These are phyloP conservation scores for Lachancea fermentati DNA, from an alignment of 805 yeast species.

Conservation along the genomic window DNA sequence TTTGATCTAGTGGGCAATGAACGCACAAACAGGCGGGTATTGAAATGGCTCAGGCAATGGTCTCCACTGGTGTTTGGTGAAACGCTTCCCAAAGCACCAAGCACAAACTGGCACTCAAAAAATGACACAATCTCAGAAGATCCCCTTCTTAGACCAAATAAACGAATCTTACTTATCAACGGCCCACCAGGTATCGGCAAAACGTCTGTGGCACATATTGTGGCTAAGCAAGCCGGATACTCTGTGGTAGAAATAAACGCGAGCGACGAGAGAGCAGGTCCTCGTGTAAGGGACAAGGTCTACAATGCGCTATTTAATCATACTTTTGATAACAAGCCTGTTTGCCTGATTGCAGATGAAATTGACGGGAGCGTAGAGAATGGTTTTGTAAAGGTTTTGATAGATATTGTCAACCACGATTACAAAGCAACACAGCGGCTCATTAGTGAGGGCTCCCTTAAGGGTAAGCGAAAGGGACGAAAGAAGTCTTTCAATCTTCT, in stretches of 20 bases:
- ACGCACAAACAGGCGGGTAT: constrained; percentile 48
- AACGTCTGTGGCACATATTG: constrained; percentile 79
- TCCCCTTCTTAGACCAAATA: constrained; percentile 52
- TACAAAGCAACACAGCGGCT: constrained; percentile 40
- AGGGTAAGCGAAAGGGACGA: constrained; percentile 8
- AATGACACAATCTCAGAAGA: constrained; percentile 31
- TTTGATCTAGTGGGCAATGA: constrained; percentile 69
- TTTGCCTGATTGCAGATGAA: constrained; percentile 83
- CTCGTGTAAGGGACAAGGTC: constrained; percentile 48
- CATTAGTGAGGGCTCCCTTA: constrained; percentile 12
- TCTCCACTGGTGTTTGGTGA: constrained; percentile 50
- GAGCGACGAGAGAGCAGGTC: constrained; percentile 66
- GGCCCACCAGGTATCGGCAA: constrained; percentile 96
- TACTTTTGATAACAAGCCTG: constrained; percentile 65
- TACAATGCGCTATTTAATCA: constrained; percentile 59
- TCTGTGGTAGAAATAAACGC: constrained; percentile 83
- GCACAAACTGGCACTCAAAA: constrained; percentile 6
- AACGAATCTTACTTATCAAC: constrained; percentile 64
- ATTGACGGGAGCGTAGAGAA: constrained; percentile 73
- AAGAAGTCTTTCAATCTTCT: constrained; percentile 35
- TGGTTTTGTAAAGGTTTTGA: constrained; percentile 52
- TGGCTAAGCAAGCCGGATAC: constrained; percentile 79
- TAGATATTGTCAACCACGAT: constrained; percentile 60
- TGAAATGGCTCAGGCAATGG: constrained; percentile 68
- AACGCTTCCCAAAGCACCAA: constrained; percentile 28